Conservation (phyloP, 1,284 basidiomycete genomes). For the Apiotrichum mycotoxinovorans region DNA sequence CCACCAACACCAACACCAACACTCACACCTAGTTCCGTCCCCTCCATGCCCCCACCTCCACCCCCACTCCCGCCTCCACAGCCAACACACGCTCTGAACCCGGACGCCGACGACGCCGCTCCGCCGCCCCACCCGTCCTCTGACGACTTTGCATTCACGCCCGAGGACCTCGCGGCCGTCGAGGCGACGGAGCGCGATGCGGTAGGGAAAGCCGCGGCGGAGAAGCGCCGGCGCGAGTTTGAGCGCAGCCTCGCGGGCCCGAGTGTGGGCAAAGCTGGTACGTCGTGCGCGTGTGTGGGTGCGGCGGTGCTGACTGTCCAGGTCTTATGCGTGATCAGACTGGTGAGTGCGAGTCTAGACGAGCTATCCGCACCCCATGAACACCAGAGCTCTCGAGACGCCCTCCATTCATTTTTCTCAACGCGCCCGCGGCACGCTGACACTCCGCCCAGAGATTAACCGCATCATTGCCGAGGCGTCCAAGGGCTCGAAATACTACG, state of each 20-base stretch:
- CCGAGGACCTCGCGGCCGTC: constrained; percentile 4
- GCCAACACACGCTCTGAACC: too few species aligned
- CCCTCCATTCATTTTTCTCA: too few species aligned
- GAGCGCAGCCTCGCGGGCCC: constrained; percentile 49
- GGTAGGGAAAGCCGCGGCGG: constrained; percentile 7
- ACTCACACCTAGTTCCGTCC: too few species aligned
- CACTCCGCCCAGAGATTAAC: constrained; percentile 50
- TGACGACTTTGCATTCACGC: not conserved
- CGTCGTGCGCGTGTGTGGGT: constrained; percentile 1
- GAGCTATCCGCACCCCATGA: too few species aligned
- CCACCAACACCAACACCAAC: too few species aligned
- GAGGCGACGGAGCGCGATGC: constrained; percentile 2
- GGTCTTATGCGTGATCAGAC: constrained; percentile 47
- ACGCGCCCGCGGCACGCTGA: too few species aligned
- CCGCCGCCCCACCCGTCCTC: not conserved
- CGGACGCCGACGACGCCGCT: too few species aligned
- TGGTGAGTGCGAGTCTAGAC: constrained; percentile 29
- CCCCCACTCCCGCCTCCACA: too few species aligned
- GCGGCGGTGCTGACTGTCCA: not conserved
- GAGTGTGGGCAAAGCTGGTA: constrained; percentile 49
- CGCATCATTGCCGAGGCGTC: constrained; percentile 49
- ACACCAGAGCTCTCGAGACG: too few species aligned
- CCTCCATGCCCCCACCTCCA: too few species aligned
- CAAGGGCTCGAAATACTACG: constrained; percentile 50
- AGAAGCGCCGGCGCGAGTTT: constrained; percentile 36